These are phyloP conservation scores for Plasmodium vivax DNA, from an alignment of 169 alveolate species.

Conservation along the genomic window DNA sequence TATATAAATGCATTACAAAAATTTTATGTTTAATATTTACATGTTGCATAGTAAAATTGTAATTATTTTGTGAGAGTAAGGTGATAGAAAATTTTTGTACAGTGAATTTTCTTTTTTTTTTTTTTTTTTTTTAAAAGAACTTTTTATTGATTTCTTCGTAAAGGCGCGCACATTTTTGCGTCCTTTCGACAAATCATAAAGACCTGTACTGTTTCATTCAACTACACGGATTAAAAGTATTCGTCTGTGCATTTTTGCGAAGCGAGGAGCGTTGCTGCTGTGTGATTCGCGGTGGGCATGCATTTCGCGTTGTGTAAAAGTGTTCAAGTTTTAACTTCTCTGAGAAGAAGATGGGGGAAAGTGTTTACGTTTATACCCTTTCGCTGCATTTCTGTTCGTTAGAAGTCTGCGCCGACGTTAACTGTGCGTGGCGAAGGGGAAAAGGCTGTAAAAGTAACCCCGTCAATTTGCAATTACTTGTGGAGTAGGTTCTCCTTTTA, in stretches of 20 bases:
- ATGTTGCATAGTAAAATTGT: slow-evolving; percentile 6
- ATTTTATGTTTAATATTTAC: not conserved
- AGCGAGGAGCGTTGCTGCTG: not conserved
- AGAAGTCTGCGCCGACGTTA: not conserved
- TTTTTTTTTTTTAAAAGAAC: not conserved
- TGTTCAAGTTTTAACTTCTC: not conserved
- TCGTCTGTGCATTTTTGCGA: not conserved
- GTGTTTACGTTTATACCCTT: not conserved
- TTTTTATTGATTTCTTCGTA: not conserved
- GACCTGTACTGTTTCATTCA: not conserved
- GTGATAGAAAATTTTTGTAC: slow-evolving; percentile 13
- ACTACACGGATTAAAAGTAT: not conserved
- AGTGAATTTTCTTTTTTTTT: not conserved
- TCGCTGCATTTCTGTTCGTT: not conserved
- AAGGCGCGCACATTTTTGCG: not conserved
- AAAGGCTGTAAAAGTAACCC: not conserved
- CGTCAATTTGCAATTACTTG: not conserved
- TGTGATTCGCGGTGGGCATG: not conserved
- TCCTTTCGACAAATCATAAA: not conserved
- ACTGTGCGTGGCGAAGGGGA: not conserved
- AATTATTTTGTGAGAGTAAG: slow-evolving; percentile 21
- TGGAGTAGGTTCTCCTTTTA: not conserved
- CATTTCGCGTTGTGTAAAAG: not conserved
- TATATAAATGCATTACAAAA: not conserved
- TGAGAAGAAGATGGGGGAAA: not conserved